A percentile compares a stretch with the other conserved stretches of the same genome.
Evolutionary conservation across 306 rosid species (phyloP).

Genomic region (Geum urbanum): DNA sequence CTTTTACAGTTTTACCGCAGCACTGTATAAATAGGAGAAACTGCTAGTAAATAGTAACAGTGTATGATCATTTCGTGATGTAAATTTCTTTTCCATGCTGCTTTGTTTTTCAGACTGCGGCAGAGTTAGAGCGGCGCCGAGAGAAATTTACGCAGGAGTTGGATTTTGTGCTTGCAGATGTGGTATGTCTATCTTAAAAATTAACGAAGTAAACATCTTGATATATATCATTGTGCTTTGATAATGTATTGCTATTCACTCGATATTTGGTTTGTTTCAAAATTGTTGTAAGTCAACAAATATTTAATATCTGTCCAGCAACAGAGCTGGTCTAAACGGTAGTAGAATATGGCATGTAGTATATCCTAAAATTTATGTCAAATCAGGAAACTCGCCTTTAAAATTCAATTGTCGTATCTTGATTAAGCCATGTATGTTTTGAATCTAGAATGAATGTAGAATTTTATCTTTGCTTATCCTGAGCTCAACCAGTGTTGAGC

Average conservation of each 20-base stretch:
- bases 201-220: no score
- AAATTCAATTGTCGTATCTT: background rate
- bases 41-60: no score
- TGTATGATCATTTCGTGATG: background rate
- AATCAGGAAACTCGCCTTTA: background rate
- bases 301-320: no score
- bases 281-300: background rate
- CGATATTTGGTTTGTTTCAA: background rate
- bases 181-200: constrained; percentile 25
- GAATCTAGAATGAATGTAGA: background rate
- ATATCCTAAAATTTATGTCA: background rate
- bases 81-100: background rate
- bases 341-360: background rate
- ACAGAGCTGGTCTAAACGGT: background rate
- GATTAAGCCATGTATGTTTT: background rate
- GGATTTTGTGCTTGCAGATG: constrained; percentile 50
- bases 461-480: background rate
- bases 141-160: constrained; percentile 49
- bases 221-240: background rate
- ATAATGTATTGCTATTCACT: background rate
- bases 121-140: constrained; percentile 43
- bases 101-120: constrained; percentile 35
- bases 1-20: no score
- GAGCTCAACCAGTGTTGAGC: background rate
- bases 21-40: no score